Base-by-base conservation (phyloP, 805 yeast species). In the Lachancea nothofagi region DNA sequence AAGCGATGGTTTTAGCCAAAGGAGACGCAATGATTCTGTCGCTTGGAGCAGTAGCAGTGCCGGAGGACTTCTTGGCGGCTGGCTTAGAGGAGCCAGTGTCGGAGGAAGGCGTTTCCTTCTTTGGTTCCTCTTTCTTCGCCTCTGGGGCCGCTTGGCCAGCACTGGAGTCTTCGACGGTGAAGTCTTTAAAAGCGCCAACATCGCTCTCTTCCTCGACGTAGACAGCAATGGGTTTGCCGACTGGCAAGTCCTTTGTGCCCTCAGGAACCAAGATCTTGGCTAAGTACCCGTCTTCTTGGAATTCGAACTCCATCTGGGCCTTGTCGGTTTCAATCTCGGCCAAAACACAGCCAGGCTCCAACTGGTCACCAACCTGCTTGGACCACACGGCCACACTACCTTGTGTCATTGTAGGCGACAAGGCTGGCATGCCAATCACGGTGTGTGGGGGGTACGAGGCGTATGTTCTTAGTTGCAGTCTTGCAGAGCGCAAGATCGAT, bases 391-490 rank as follows among this genome's bases (percentile, higher is more conserved):
- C 90, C 49, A 93, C 71, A 64, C 78, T 82, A 62, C 98, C 98
- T 61, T 85, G 90, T 46, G 96, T 84, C 99, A 93, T 93, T 40
- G 99, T 93, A 50, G 99, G 98, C n/a, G 97, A 90, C 56, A 93
- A 72, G 7, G 99, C 98, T 35, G 98, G 99, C 98, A 93, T 93
- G 62, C 81, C 82, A 55, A 93, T 87, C 58, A 93, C 80, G 45
- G 83, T 78, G 67, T 93, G 97, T 15, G 78, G 65, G 25, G 96
- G 96, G 67, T 77, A 85, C 18, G 74, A 57, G 18, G 66, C 62
- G 40, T 61, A 62, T n/a, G 54, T 44, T 53, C 64, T 59, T 44
- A 58, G 46, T 36, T 49, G 56, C 20, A 53, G 41, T 46, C 46
- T 45, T 9, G 51, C 43, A n/a, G 50, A 41, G 23, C 49, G 36